These are phyloP conservation scores for Fragilariopsis cylindrus DNA, from an alignment of 108 stramenopile species.

Conservation along the genomic window DNA sequence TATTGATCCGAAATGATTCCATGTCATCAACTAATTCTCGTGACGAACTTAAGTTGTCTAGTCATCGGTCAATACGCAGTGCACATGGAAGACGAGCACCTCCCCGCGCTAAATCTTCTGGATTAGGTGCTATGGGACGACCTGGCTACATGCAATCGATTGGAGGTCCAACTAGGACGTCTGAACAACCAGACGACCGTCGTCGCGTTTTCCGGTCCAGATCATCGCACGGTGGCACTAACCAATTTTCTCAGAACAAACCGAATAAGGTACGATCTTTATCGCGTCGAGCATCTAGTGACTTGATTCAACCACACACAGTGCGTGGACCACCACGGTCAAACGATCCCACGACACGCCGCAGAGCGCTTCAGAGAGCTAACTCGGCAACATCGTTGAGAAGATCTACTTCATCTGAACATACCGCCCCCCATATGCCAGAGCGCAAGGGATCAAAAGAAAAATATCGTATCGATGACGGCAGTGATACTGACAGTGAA, in stretches of 20 bases:
- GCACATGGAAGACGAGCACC: conserved; percentile 31
- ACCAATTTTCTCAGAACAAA: conserved; percentile 29
- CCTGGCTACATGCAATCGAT: neutral
- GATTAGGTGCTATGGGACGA: conserved; percentile 16
- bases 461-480: neutral
- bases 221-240: conserved; percentile 11
- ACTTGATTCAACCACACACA: conserved; percentile 10
- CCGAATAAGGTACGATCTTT: conserved; percentile 32
- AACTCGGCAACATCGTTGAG: conserved; percentile 16
- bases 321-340: conserved; percentile 12
- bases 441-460: conserved; percentile 19
- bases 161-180: neutral
- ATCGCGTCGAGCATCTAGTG: conserved; percentile 25
- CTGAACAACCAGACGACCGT: conserved; percentile 17
- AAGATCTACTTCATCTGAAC: conserved; percentile 5
- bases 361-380: conserved; percentile 7
- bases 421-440: conserved; percentile 10
- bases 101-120: conserved; percentile 36
- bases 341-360: neutral
- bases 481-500: too few species aligned
- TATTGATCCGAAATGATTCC: conserved; percentile 34
- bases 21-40: conserved; percentile 16
- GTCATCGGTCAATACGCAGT: conserved; percentile 21
- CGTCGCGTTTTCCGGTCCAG: conserved; percentile 19
- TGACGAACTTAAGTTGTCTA: conserved; percentile 21